phyloP scores from a whole-genome alignment of 768 basidiomycete species.

The Mycena belliarum region DNA sequence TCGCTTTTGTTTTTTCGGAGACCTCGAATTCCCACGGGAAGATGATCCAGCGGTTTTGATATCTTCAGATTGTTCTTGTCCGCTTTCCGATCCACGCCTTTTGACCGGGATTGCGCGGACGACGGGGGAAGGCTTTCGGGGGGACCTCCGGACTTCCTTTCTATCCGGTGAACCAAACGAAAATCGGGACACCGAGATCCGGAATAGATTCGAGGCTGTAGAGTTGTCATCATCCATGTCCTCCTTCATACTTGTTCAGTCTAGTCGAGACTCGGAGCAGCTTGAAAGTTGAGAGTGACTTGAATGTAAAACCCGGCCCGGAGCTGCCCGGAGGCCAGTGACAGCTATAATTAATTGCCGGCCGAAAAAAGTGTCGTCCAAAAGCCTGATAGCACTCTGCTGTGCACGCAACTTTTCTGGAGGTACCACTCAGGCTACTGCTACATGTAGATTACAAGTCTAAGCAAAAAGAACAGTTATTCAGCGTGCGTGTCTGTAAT shows the following conservation, averaged over 20 bases:
- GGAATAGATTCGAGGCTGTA: constrained; percentile 4
- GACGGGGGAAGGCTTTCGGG: constrained; percentile 5
- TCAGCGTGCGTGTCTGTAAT: constrained; percentile 8
- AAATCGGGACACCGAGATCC: constrained; percentile 7
- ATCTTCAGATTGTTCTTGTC: background rate
- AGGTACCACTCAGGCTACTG: too few relatives aligned
- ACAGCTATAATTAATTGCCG: too few relatives aligned
- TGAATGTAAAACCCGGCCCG: too few relatives aligned
- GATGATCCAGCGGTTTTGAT: background rate
- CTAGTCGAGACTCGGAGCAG: too few relatives aligned
- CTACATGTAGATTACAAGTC: too few relatives aligned
- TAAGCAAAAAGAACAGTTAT: too few relatives aligned
- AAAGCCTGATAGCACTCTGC: too few relatives aligned
- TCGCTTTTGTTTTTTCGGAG: constrained; percentile 36
- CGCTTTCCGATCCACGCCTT: background rate
- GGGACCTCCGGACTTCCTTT: constrained; percentile 8
- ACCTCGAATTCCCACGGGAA: background rate
- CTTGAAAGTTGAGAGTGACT: too few relatives aligned
- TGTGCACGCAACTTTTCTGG: too few relatives aligned
- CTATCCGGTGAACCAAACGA: constrained; percentile 5
- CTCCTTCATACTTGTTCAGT: constrained; percentile 7
- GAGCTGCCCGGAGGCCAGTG: too few relatives aligned
- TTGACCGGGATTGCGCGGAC: background rate
- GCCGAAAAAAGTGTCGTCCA: too few relatives aligned
- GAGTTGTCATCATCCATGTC: background rate